Conservation (phyloP, 306 rosid genomes). For the Cucumis cinereus region DNA sequence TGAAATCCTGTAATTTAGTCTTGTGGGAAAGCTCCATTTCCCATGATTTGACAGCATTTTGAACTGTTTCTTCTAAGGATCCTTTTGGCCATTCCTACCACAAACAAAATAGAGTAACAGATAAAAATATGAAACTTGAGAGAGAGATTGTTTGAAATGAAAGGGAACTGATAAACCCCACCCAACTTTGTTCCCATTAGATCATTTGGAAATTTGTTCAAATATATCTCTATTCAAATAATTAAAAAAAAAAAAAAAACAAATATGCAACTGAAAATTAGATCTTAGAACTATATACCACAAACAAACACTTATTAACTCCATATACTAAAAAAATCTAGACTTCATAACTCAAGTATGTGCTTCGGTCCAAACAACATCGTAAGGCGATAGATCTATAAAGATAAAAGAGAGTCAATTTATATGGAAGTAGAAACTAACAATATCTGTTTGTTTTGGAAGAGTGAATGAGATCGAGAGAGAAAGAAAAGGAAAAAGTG, state of each 20-base stretch:
- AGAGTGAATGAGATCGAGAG: background rate
- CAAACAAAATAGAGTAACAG: background rate
- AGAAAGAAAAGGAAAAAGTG: background rate
- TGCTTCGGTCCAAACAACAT: too few species aligned
- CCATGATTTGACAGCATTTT: conserved; percentile 45
- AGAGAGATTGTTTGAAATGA: background rate
- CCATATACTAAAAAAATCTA: too few species aligned
- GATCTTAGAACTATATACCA: too few species aligned
- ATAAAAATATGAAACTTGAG: background rate
- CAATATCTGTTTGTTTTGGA: background rate
- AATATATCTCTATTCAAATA: too few species aligned
- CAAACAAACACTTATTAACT: too few species aligned
- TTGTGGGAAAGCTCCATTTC: conserved; percentile 54
- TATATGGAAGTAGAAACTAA: background rate
- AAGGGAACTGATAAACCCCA: background rate
- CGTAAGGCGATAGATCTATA: too few species aligned
- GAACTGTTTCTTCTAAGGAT: conserved; percentile 53
- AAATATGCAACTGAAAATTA: too few species aligned
- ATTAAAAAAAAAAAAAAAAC: too few species aligned
- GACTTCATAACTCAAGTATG: too few species aligned
- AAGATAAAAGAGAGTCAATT: background rate
- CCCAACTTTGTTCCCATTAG: too few species aligned
- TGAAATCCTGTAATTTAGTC: conserved; percentile 29
- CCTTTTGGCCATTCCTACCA: conserved; percentile 50
- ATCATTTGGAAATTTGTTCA: too few species aligned